Evolutionary conservation across 768 basidiomycete genomes (phyloP), one percentile per base, ranked within the genome.

Genomic region (Coprinellus aureogranulatus): DNA sequence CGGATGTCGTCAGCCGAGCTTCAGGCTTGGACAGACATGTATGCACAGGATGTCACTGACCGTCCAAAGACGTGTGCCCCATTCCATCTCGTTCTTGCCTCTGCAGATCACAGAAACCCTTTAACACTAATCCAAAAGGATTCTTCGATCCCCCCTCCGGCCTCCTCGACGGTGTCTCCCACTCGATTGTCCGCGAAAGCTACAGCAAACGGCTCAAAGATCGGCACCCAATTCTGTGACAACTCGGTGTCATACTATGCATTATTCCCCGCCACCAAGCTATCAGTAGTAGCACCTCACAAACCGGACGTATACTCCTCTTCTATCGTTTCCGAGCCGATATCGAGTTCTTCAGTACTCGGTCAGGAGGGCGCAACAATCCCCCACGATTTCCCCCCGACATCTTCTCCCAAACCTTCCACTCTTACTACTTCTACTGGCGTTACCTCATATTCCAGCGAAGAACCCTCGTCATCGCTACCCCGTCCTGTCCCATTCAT

Each of bases 21-120:
- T 22, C 77, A 85, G 62, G 91, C 84, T 48, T 93, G 91, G 91
- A 76, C 76, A 34, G 71, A 82, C 60, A 69, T 90, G 23, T 75
- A 78, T 1, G 70, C 68, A 25, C 70, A 73, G 10, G 69, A 77
- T 3, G 65, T 75, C 12, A 62, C 68, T 8, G 74, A 71, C 54
- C 68, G 64, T 5, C 77, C 41, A 44, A 22, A n/a, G 41, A 44
- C 14, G 6, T 18, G 8, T n/a, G 41, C 41, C 18, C 77, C 83
- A 11, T 65, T 86, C 23, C 86, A 89, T 61, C 78, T 90, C 48
- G 79, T 81, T 6, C 59, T 93, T 1, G 64, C 86, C 20, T 83
- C 81, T 54, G 84, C 84, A 1, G 84, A 90, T 31, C 75, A 75
- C 12, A 80, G 81, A 58, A 74, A 79, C 5, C 77, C 85, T 1